A percentile compares a stretch with the other conserved stretches of the same genome.
phyloP scores from a whole-genome alignment of 495 filamentous ascomycete species.

The Penicillium simplicissimum region DNA sequence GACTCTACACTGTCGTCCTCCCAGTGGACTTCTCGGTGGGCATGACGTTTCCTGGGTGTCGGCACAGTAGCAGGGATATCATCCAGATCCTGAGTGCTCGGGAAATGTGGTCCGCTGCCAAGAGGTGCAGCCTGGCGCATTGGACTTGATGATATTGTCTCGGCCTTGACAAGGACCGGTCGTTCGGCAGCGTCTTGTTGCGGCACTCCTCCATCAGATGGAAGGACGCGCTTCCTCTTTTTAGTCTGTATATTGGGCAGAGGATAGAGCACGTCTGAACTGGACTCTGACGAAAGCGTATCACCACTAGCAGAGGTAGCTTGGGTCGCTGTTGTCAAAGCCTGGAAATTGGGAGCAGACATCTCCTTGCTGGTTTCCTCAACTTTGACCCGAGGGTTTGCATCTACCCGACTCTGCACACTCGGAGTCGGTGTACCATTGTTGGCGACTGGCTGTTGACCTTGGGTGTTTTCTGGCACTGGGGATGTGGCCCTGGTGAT shows the following conservation, averaged over 20 bases:
- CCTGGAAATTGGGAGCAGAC: not conserved
- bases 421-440: not conserved
- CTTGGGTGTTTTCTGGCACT: not conserved
- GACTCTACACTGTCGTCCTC: conserved; percentile 3
- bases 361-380: conserved; percentile 5
- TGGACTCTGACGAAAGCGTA: conserved; percentile 12
- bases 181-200: conserved; percentile 8
- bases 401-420: not conserved
- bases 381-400: not conserved
- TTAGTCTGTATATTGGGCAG: conserved; percentile 32
- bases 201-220: not conserved
- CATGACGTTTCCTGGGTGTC: conserved; percentile 64
- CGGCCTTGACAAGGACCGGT: conserved; percentile 34
- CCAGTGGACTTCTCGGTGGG: conserved; percentile 13
- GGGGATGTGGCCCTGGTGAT: not conserved
- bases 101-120: conserved; percentile 12
- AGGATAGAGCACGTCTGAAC: conserved; percentile 38
- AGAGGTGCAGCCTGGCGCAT: conserved; percentile 31
- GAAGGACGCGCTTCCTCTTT: conserved; percentile 27
- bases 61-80: conserved; percentile 59
- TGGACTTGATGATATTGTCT: conserved; percentile 37
- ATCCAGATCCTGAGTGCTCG: conserved; percentile 71
- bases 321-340: conserved; percentile 16
- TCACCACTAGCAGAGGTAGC: conserved; percentile 17
- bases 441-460: not conserved